Base-by-base conservation (phyloP, 164 flowering plant species). In the Taxillus chinensis region DNA sequence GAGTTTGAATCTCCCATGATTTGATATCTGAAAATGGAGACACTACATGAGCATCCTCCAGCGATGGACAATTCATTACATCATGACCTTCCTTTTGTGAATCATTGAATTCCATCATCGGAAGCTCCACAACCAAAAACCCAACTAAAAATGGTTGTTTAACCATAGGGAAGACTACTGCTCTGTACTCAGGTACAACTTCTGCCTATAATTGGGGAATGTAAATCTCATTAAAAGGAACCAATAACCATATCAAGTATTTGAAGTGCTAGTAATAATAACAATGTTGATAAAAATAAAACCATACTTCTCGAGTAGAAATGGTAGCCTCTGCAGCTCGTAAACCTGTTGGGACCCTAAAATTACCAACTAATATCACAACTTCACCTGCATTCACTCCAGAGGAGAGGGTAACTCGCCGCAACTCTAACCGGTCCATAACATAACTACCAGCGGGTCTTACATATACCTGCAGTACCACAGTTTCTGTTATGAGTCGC, bases 381-480 rank as follows among this genome's bases (percentile, higher is more conserved):
- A 86, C 63, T 40, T 88, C 95, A 10, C 77, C 50, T 5, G 66
- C 76, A 59, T 77, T 68, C 27, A 40, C 72, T 13, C 75, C 77
- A 5, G 96, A 84, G 70, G 76, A 75, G 41, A 70, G 67, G 7
- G 74, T 74, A 55, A 93, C 85, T 59, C 95, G 77, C 10, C 97
- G 85, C 59, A 88, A 79, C 79, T 93, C 97, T 60, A 93, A 69
- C 7, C 75, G 80, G 67, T 90, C 96, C 97, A 88, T 88, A 7
- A 90, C 87, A 75, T 93, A 93, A 69, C 97, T 83, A 69, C 96
- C 97, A 59, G 98, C 96, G 15, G 96, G 97, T 54, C 97, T 80
- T 55, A 88, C 97, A 78, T 90, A 93, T 8, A 90, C 92, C 98
- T 93, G 71, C 39, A 65, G 17, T 45, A 51, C 6, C 5, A 15